Evolutionary conservation across 768 basidiomycete genomes (phyloP).

Genomic region (Suillus lakei): DNA sequence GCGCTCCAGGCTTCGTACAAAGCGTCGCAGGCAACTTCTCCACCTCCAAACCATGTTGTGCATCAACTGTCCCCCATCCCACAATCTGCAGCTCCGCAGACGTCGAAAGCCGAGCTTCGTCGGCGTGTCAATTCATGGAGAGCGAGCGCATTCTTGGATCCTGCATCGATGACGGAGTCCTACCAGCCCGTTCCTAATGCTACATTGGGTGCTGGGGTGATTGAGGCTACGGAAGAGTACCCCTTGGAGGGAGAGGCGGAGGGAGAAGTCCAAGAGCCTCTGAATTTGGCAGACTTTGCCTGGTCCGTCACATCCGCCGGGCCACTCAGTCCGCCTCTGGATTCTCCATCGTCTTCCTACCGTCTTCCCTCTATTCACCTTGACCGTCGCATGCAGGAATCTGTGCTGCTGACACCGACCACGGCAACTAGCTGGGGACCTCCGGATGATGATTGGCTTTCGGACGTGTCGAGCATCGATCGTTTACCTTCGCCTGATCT

Average conservation of each 20-base stretch:
- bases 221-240: slow-evolving; percentile 29
- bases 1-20: slow-evolving; percentile 44
- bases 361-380: slow-evolving; percentile 59
- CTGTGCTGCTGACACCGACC: slow-evolving; percentile 53
- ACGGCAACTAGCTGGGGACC: slow-evolving; percentile 58
- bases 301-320: slow-evolving; percentile 76
- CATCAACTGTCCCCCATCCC: slow-evolving; percentile 61
- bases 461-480: slow-evolving; percentile 37
- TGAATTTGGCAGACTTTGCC: slow-evolving; percentile 64
- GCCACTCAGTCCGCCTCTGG: slow-evolving; percentile 51
- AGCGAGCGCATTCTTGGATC: slow-evolving; percentile 54
- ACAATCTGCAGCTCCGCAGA: slow-evolving; percentile 63
- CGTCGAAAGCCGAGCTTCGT: slow-evolving; percentile 57
- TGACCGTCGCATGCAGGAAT: slow-evolving; percentile 56
- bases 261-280: slow-evolving; percentile 32
- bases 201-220: slow-evolving; percentile 14
- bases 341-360: slow-evolving; percentile 43
- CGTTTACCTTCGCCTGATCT: slow-evolving; percentile 63
- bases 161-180: slow-evolving; percentile 48
- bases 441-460: slow-evolving; percentile 47
- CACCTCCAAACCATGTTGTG: slow-evolving; percentile 29
- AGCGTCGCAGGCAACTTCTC: slow-evolving; percentile 22
- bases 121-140: slow-evolving; percentile 70
- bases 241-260: slow-evolving; percentile 17
- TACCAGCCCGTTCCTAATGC: slow-evolving; percentile 23